A percentile compares a stretch with the other conserved stretches of the same genome.
Conservation (phyloP, 306 rosid species). For the Biancaea sappan region DNA sequence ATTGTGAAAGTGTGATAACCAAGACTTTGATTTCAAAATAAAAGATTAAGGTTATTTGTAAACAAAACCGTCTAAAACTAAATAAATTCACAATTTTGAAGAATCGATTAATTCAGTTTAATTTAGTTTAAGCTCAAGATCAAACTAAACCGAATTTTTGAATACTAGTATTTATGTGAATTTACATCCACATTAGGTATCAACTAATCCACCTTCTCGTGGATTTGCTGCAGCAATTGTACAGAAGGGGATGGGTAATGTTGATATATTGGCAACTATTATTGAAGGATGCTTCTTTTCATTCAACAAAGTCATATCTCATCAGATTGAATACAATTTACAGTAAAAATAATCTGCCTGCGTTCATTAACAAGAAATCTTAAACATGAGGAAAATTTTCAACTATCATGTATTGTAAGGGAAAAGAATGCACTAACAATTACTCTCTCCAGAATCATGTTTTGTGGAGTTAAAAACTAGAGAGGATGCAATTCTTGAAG, state of each 20-base stretch:
- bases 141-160: too few species aligned
- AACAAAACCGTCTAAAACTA: too few species aligned
- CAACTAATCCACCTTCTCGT: background rate
- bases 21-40: background rate
- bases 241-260: background rate
- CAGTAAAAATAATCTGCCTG: constrained; percentile 24
- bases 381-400: constrained; percentile 2
- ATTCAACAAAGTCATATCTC: constrained; percentile 17
- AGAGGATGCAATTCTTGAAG: constrained; percentile 22
- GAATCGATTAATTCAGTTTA: too few species aligned
- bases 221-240: background rate
- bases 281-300: background rate
- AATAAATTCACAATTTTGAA: too few species aligned
- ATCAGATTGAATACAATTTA: constrained; percentile 22
- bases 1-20: background rate
- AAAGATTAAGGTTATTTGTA: background rate
- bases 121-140: too few species aligned
- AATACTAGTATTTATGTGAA: too few species aligned
- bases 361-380: constrained; percentile 19
- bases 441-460: constrained; percentile 33
- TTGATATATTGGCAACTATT: background rate
- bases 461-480: constrained; percentile 17
- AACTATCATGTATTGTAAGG: constrained; percentile 23
- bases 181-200: background rate
- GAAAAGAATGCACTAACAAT: constrained; percentile 34